Percentiles rank a stretch among this genome's conserved stretches.
Conservation (phyloP, 495 filamentous ascomycete species). For the Neurospora tetraspora region DNA sequence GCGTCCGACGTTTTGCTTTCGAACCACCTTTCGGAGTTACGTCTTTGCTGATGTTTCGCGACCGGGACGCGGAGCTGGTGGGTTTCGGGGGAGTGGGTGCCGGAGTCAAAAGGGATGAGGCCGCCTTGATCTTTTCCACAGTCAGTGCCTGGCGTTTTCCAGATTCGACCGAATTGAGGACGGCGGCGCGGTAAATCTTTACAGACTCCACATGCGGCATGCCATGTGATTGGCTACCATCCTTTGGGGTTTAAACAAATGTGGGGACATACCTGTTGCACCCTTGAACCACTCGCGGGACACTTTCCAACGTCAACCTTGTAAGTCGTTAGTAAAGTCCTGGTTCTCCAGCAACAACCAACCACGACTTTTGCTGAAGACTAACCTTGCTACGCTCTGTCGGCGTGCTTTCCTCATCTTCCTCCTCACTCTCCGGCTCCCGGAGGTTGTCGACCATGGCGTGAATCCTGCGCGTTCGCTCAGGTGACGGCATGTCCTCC, state of each 20-base stretch:
- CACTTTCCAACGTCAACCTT: not conserved
- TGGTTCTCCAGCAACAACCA: not conserved
- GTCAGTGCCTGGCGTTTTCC: not conserved
- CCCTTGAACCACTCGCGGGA: no score
- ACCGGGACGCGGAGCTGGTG: no score
- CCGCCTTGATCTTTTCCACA: not conserved
- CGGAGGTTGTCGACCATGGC: not conserved
- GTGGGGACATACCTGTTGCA: not conserved
- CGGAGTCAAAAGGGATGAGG: not conserved
- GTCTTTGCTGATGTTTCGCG: no score
- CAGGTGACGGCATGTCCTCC: not conserved
- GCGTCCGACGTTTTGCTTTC: not conserved
- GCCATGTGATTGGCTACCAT: not conserved
- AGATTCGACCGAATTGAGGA: not conserved
- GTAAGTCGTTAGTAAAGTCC: not conserved
- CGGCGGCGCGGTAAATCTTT: not conserved
- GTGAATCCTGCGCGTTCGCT: not conserved
- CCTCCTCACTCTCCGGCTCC: not conserved
- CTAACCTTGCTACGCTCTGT: not conserved
- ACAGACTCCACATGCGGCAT: not conserved
- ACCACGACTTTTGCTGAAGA: not conserved
- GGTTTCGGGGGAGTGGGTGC: not conserved
- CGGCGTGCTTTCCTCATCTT: not conserved
- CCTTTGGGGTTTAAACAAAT: not conserved
- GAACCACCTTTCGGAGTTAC: not conserved